Base-by-base conservation (phyloP, 257 asterid species). In the Fraxinus cuspidata region DNA sequence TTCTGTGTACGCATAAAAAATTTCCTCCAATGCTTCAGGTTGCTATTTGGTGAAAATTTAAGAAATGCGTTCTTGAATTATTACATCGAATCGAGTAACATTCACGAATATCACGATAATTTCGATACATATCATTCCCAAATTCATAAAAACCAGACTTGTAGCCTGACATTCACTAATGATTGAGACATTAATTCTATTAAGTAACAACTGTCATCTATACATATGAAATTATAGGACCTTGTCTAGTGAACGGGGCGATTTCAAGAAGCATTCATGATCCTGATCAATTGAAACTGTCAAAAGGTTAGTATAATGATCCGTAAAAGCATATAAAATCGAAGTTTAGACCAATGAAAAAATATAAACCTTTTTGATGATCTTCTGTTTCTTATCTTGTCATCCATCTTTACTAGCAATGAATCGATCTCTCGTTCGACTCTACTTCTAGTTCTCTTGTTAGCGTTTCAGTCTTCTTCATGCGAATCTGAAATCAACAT, bases 371-470 rank as follows among this genome's bases (percentile, higher is more conserved):
- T 87, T 79, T 83, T 90, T 56, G 80, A 58, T 47, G 88, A 80
- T 84, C 84, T 85, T 28, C 80, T 77, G 79, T 63, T 83, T 74
- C 79, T 81, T 35, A 75, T 81, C 80, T 82, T 89, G 79, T 83
- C 85, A 19, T 78, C 89, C 58, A 74, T 68, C 81, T 79, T 90
- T 37, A 47, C 53, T 40, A 79, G 56, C 82, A 31, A 31, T 31
- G 34, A 31, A 31, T 31, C 34, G 34, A 31, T 89, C 38, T 87
- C 97, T 80, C 89, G 85, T 89, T 90, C 28, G 90, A 64, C 78
- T 91, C 96, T 47, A 79, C 86, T 74, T 89, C 96, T 19, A 92
- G 73, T 70, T 96, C 94, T 82, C 86, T 87, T 12, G 90, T 78
- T 84, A 91, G 78, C 8, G 87, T 89, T 69, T 91, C 96, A n/a